Evolutionary conservation across 129 eudicot genomes (phyloP).

Genomic region (Dittrichia graveolens): DNA sequence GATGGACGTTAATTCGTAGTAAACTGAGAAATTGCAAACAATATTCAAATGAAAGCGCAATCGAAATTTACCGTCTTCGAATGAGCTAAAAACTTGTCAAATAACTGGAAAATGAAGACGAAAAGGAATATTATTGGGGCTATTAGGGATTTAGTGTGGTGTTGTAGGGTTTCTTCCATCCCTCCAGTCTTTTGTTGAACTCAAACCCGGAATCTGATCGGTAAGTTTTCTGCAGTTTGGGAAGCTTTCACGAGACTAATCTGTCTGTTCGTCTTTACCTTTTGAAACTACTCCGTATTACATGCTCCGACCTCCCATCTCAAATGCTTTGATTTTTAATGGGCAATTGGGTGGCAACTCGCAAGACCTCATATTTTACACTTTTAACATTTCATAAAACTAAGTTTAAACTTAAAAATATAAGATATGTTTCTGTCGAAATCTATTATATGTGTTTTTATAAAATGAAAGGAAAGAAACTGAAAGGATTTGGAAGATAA

Average conservation of each 20-base stretch:
- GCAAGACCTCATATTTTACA: no score
- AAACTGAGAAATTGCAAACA: constrained; percentile 2
- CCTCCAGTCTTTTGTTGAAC: not conserved
- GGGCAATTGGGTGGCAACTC: no score
- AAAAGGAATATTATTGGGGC: constrained; percentile 63
- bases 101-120: constrained; percentile 51
- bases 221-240: not conserved
- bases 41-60: constrained; percentile 19
- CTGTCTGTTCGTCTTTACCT: no score
- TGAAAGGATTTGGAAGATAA: no score
- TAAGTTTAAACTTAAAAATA: no score
- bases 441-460: no score
- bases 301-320: no score
- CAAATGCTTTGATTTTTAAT: no score
- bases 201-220: constrained; percentile 9
- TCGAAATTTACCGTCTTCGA: constrained; percentile 44
- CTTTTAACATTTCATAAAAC: no score
- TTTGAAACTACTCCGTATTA: no score
- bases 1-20: constrained; percentile 3
- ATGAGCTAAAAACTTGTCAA: constrained; percentile 46
- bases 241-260: not conserved
- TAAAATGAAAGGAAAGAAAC: no score
- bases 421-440: no score
- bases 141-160: constrained; percentile 44
- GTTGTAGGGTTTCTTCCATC: constrained; percentile 50